phyloP scores from a whole-genome alignment of 768 basidiomycete genomes.

The Hypholoma fasciculare region DNA sequence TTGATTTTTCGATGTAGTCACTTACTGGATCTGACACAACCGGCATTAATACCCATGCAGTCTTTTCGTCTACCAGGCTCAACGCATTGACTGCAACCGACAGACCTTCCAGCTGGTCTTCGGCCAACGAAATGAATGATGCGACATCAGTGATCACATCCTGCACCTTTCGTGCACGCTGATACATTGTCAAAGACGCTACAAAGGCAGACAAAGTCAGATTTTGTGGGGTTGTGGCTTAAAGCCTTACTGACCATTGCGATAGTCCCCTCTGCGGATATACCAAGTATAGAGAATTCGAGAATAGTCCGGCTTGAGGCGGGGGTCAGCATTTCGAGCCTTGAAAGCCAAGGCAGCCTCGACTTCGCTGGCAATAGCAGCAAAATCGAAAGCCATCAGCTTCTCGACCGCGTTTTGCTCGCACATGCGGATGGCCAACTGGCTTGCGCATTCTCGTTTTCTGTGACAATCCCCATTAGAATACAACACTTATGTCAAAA shows the following conservation, averaged over 20 bases:
- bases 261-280: slow-evolving; percentile 82
- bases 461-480: slow-evolving; percentile 38
- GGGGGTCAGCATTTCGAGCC: slow-evolving; percentile 90
- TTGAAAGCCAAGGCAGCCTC: slow-evolving; percentile 90
- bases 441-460: slow-evolving; percentile 78
- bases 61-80: slow-evolving; percentile 75
- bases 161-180: slow-evolving; percentile 79
- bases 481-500: slow-evolving; percentile 4
- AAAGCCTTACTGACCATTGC: slow-evolving; percentile 66
- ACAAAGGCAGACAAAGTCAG: slow-evolving; percentile 15
- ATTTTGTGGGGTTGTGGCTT: slow-evolving; percentile 5
- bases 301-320: slow-evolving; percentile 81
- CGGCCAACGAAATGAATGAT: slow-evolving; percentile 46
- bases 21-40: slow-evolving; percentile 52
- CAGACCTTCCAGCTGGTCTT: slow-evolving; percentile 78
- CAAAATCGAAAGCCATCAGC: slow-evolving; percentile 82
- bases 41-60: slow-evolving; percentile 82
- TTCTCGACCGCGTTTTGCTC: slow-evolving; percentile 80
- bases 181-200: slow-evolving; percentile 95
- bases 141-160: slow-evolving; percentile 45
- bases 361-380: slow-evolving; percentile 82
- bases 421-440: slow-evolving; percentile 90
- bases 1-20: slow-evolving; percentile 18
- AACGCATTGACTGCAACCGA: slow-evolving; percentile 88
- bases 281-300: slow-evolving; percentile 96